Evolutionary conservation across 2,329 filamentous ascomycete genomes (phyloP), one percentile per base, ranked within the genome.

Genomic region (Stachybotrys elegans): DNA sequence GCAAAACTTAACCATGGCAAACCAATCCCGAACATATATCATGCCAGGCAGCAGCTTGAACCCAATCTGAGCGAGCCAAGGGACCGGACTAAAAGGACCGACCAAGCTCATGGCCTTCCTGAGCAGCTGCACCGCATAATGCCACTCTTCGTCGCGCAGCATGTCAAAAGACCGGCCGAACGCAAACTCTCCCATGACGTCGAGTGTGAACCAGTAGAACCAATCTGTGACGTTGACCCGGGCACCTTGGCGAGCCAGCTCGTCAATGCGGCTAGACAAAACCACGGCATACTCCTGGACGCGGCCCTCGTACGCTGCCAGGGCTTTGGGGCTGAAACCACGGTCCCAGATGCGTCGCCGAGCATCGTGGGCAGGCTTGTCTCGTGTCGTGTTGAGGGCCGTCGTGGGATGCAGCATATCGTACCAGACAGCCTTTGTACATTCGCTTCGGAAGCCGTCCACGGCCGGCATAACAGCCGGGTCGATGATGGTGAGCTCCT

Each of bases 81-180:
- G 57, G 0, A 53, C 42, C 2, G 59, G 56, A 36, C 51, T 54
- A n/a, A 59, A 34, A 5, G 59, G 58, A 0, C 60, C 61, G 4
- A 63, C 46, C 2, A 66, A 44, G 1, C 52, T 51, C 6, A 59
- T 40, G 1, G 58, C 57, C 4, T 50, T 45, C 22, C 57, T 57
- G 12, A 61, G 27, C 12, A 46, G 49, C 14, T 52, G 22, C 14
- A 64, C 49, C 6, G 56, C 54, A 21, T 52, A 43, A 22, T 61
- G 59, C 57, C 55, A 61, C 16, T 54, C 27, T 21, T 54, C 42
- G 17, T 54, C 40, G 2, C 43, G 39, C 20, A 66, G 49, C 60
- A 67, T 65, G 20, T 57, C 51, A 44, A 68, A 68, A 0, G 61
- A 58, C 44, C 61, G 58, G 19, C 59, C 57, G 41, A 69, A 62